Base-by-base conservation (phyloP, 176 grass and related monocot genomes). In the Rhynchospora breviuscula region DNA sequence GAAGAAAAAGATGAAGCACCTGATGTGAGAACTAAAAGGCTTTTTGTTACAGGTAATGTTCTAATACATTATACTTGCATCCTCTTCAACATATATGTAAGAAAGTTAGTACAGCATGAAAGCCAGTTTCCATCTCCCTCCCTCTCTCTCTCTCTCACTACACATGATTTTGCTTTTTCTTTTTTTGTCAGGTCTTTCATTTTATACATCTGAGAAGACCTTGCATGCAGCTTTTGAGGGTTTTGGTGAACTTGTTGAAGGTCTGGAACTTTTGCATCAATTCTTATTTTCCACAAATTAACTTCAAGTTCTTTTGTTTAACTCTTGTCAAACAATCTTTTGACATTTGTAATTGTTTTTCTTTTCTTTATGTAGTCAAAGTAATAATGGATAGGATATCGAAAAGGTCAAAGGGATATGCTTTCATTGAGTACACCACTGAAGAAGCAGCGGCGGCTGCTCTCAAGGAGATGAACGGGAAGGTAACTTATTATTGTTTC, bases 341-440 rank as follows among this genome's bases (percentile, higher is more conserved):
- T 83, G 43, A 85, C 77, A 2, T 63, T 64, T 85, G 10, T 84
- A 25, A 85, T 17, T 82, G 43, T 11, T 6, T 21, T 18, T 46
- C 73, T 77, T 72, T 88, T 43, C 7, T 75, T 63, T 79, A 61
- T 82, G 80, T 84, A 95, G 91, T 93, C 6, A 90, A 99, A 89
- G 92, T 99, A 83, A 95, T 99, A 90, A 95, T 93, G 89, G 93
- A 99, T 86, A 95, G 79, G 80, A 99, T 99, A 90, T 99, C 93
- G 52, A 93, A 92, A 92, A 95, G 96, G 88, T 95, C 91, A 78
- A 99, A 99, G 68, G 93, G 91, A 12, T 95, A 99, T 14, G 93
- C 91, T 48, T 99, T 95, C 83, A 87, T 99, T 52, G 96, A 95
- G 75, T 95, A 93, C 71, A 99, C 93, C 26, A 95, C 91, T 56